A percentile compares a stretch with the other conserved stretches of the same genome.
These are phyloP conservation scores for Dactylellina sp. DNA, from an alignment of 2,329 filamentous ascomycete species.

Conservation along the genomic window DNA sequence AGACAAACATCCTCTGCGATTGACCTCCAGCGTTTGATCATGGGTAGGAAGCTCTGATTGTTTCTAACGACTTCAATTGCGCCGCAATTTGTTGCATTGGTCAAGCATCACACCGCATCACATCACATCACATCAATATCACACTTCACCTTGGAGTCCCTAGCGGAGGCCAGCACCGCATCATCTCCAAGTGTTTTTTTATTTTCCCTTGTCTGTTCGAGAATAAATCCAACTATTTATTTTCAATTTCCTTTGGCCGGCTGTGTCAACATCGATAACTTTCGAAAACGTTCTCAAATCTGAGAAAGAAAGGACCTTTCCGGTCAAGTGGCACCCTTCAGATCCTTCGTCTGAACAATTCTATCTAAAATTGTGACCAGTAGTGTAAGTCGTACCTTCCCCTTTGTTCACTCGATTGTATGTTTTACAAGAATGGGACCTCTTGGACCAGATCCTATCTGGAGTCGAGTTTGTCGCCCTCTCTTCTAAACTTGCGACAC, in stretches of 20 bases:
- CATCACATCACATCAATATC: too few relatives aligned
- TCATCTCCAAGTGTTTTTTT: too few relatives aligned
- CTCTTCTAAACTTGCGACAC: constrained; percentile 28
- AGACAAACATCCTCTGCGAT: background rate
- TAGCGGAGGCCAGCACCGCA: too few relatives aligned
- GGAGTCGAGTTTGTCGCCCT: too few relatives aligned
- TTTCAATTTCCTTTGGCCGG: too few relatives aligned
- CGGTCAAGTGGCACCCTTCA: background rate
- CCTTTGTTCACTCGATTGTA: too few relatives aligned
- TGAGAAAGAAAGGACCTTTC: background rate
- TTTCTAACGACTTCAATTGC: background rate
- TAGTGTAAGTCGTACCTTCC: background rate
- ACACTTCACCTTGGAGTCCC: too few relatives aligned
- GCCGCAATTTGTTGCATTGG: background rate
- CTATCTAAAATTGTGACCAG: background rate
- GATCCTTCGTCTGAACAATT: background rate
- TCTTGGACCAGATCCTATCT: background rate
- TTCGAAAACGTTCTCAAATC: constrained; percentile 31
- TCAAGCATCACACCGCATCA: background rate
- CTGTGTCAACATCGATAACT: background rate
- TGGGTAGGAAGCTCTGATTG: constrained; percentile 6
- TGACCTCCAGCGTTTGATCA: background rate
- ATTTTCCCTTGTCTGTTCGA: too few relatives aligned
- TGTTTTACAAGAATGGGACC: too few relatives aligned
- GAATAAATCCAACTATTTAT: too few relatives aligned